Evolutionary conservation across 2,329 filamentous ascomycete species (phyloP).

Genomic region (Talaromyces rugulosus): DNA sequence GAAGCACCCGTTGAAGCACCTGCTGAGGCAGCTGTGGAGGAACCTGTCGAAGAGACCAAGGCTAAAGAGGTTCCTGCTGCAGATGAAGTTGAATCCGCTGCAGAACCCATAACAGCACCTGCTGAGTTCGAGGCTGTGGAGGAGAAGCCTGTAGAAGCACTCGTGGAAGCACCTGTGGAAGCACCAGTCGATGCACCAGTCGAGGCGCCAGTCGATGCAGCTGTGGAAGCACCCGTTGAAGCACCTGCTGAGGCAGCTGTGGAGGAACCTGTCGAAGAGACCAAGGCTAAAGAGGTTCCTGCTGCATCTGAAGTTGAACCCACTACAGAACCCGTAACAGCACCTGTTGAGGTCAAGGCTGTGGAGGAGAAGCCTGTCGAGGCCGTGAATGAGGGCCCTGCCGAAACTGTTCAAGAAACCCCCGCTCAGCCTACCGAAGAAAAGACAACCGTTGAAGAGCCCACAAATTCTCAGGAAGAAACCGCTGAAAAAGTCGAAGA

Average conservation of each 20-base stretch:
- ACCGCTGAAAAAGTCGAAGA: neutral
- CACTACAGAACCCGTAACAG: neutral
- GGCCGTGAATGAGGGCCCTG: neutral
- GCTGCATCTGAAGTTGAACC: neutral
- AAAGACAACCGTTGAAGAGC: conserved; percentile 9
- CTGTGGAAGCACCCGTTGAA: too few relatives aligned
- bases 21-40: neutral
- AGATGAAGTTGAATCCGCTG: too few relatives aligned
- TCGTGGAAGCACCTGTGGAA: too few relatives aligned
- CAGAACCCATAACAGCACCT: too few relatives aligned
- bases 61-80: too few relatives aligned
- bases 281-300: neutral
- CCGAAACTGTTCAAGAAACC: neutral
- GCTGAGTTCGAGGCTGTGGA: too few relatives aligned
- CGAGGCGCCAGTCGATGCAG: too few relatives aligned
- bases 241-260: too few relatives aligned
- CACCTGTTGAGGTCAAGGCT: conserved; percentile 8
- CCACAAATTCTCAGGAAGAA: conserved; percentile 7
- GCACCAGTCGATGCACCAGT: too few relatives aligned
- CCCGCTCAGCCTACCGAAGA: neutral
- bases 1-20: neutral
- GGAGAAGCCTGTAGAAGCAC: too few relatives aligned
- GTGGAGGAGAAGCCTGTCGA: neutral
- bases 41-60: too few relatives aligned
- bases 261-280: neutral